Base-by-base conservation (phyloP, 495 filamentous ascomycete species). In the Trichoderma virens region DNA sequence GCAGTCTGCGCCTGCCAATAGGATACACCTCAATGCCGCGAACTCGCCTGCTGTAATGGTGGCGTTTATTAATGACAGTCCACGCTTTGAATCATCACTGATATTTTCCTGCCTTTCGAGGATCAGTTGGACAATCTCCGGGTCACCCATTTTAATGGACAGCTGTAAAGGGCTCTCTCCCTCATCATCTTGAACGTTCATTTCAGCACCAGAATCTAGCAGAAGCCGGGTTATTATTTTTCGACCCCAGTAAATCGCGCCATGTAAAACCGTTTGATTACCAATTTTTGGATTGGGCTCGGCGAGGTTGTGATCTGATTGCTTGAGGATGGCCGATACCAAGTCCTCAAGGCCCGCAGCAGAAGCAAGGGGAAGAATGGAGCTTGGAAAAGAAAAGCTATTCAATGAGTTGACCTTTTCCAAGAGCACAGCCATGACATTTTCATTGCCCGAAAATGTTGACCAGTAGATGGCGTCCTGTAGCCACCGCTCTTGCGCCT, bases 341-440 rank as follows among this genome's bases (percentile, higher is more conserved):
- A 70, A 34, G 20, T 45, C 41, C 14, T 66, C 34, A 27, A 70
- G 41, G 34, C 64, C 64, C 13, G 61, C 59, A 20, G 60, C 45
- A 23, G 64, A 64, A 61, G 67, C 67, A 39, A 64, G 66, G 61
- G n/a, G 56, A 9, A 68, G 60, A 23, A 68, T 41, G 18, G 30
- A 28, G 18, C 31, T 1, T 2, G 68, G 65, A 61, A 63, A 70
- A 18, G 35, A 25, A 35, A 70, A 68, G n/a, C 54, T 45, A 32
- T 60, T 27, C 13, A 56, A 23, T 39, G 51, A 25, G 64, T 27
- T 63, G 18, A 34, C 56, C 20, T 59, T 65, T 38, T 30, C 43
- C 2, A 68, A 11, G 11, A 67, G 62, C 0, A 14, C 41, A 30
- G 51, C 56, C 1, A 70, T n/a, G 8, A 47, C 43, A 6, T 31